A percentile compares a stretch with the other conserved stretches of the same genome.
Conservation (phyloP, 164 flowering plant species). For the Macadamia tetraphylla region DNA sequence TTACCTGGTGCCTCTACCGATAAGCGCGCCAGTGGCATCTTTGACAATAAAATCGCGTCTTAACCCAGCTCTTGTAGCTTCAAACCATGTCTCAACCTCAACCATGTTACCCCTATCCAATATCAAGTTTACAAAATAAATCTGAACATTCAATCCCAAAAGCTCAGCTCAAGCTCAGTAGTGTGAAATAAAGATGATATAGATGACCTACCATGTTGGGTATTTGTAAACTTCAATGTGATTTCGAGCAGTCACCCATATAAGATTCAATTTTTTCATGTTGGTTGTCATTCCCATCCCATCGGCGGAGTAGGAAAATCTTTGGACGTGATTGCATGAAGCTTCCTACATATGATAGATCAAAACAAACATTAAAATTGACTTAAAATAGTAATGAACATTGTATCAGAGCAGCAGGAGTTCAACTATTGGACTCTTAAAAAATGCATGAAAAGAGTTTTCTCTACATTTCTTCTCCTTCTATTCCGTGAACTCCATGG, state of each 20-base stretch:
- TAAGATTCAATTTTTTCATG: constrained; percentile 90
- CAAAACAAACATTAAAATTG: not conserved
- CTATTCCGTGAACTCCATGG: too few species aligned
- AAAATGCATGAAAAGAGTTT: too few species aligned
- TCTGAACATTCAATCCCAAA: not conserved
- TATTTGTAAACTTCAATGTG: constrained; percentile 94
- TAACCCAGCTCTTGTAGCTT: constrained; percentile 82
- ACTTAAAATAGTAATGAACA: not conserved
- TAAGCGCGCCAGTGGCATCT: constrained; percentile 78
- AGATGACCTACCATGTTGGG: constrained; percentile 77
- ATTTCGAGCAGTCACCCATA: constrained; percentile 99
- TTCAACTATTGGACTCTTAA: too few species aligned
- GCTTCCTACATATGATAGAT: constrained; percentile 54
- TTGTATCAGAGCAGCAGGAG: not conserved
- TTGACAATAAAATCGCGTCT: constrained; percentile 95
- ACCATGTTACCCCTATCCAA: constrained; percentile 81
- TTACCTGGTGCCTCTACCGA: constrained; percentile 97
- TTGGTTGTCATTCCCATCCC: constrained; percentile 88
- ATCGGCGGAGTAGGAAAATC: constrained; percentile 92
- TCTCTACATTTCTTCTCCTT: too few species aligned
- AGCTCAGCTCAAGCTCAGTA: constrained; percentile 7
- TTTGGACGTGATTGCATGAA: constrained; percentile 92
- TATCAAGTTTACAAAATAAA: not conserved
- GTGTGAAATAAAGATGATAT: not conserved
- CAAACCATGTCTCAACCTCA: constrained; percentile 98